A percentile compares a stretch with the other conserved stretches of the same genome.
Conservation (phyloP, 306 rosid species). For the Cajanus cajan region DNA sequence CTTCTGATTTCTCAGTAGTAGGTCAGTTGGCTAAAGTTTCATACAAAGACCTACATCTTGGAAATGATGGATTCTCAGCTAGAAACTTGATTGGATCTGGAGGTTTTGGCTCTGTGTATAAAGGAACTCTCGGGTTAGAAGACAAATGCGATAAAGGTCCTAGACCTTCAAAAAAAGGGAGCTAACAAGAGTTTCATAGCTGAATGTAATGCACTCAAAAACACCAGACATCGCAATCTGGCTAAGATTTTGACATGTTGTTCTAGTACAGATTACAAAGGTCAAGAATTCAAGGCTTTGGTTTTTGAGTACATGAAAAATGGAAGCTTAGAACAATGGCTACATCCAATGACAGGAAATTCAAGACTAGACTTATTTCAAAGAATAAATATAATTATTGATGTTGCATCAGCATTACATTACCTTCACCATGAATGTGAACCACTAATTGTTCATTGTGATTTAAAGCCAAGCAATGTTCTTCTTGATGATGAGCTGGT, state of each 20-base stretch:
- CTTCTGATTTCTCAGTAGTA: neutral
- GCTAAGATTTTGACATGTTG: slow-evolving; percentile 23
- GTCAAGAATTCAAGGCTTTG: slow-evolving; percentile 27
- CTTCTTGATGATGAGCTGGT: neutral
- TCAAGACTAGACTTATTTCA: neutral
- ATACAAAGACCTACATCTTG: slow-evolving; percentile 4
- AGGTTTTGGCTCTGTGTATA: neutral
- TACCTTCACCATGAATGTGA: slow-evolving; percentile 18
- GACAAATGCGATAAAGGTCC: slow-evolving; percentile 24
- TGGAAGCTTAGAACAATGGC: neutral
- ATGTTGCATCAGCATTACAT: neutral
- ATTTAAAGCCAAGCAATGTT: neutral
- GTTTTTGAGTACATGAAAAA: neutral
- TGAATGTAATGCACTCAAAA: slow-evolving; percentile 15
- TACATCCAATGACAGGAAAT: neutral
- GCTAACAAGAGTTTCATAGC: slow-evolving; percentile 17
- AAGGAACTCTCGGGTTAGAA: neutral
- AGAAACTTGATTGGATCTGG: slow-evolving; percentile 4
- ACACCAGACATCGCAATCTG: slow-evolving; percentile 21
- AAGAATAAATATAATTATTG: neutral
- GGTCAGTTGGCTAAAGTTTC: slow-evolving; percentile 8
- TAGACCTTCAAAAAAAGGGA: slow-evolving; percentile 17
- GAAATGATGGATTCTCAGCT: slow-evolving; percentile 14
- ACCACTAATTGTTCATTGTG: neutral
- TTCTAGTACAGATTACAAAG: slow-evolving; percentile 12